Evolutionary conservation across 2,329 filamentous ascomycete species (phyloP), one percentile per base, ranked within the genome.

Genomic region (Colletotrichum spinosum): DNA sequence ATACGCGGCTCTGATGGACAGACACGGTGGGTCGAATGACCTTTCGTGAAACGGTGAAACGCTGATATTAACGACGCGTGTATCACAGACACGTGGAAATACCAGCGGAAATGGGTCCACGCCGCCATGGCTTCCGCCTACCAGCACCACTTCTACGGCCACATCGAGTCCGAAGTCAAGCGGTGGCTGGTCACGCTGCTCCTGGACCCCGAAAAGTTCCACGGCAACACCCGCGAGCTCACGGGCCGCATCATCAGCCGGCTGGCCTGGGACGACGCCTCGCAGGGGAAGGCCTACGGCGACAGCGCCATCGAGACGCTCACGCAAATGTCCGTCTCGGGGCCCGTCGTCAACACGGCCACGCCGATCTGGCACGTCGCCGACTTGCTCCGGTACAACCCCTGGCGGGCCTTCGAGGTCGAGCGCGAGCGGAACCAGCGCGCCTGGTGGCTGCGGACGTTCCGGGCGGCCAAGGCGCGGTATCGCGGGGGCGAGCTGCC

Each of bases 271-370:
- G 82, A 83, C 66, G 81, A 84, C 67, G 81, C 82, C 4, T 75
- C 80, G 1, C 79, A 81, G 64, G 82, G 82, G 17, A 76, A 76
- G 57, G 71, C 73, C 41, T 83, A 83, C 68, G 83, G 81, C 46
- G 78, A 83, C 49, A 80, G 77, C 65, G 82, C 83, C 57, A 80
- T 82, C 73, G 71, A 71, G 59, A 85, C 81, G 2, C 75, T 84
- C 51, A 81, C 80, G 55, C 81, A 79, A 69, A 84, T 84, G 82
- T 84, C 81, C 15, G 79, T 84, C n/a, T 83, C 81, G 5, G 83
- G 83, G 1, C 81, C 82, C 12, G 75, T 85, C 57, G 80, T 83
- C 70, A 85, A 85, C 72, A 82, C 81, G 3, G 70, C 83, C 70
- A 79, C 81, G n/a, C 81, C 81, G 1, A 71, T 85, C 3, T 85